Evolutionary conservation across 306 rosid species (phyloP), one percentile per base, ranked within the genome.

Genomic region (Vicia sativa): DNA sequence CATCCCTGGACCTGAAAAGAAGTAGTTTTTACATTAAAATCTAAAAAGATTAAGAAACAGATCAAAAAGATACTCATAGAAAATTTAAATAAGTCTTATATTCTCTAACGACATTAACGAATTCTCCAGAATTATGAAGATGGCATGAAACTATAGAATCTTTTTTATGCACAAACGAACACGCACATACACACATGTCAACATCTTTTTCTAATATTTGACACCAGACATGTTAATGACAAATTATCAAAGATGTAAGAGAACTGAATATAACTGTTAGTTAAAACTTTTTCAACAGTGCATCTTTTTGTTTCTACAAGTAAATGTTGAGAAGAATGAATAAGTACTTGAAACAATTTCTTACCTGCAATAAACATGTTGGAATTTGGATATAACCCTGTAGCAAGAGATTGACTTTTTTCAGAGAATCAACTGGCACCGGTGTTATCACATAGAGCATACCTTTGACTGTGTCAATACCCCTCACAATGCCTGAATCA

Each of bases 381-480:
- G 98, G 98, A 86, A 93, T 86, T 79, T 88, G 91, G 62, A 93
- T 79, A 74, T 62, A 84, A 28, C 97, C 96, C 84, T 85, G 96
- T 62, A 90, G 79, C 64, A 93, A 74, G 57, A 90, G 84, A 82
- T 90, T 79, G 28, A 90, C 96, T 55, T 83, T 90, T 71, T 83
- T 93, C 76, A 93, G 77, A 72, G 90, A 75, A 81, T 67, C 83
- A 49, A 68, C 87, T n/a, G 87, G 89, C 53, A 90, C 90, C 5
- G 98, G 97, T 58, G 98, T 86, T 59, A 93, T 86, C 75, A 90
- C 85, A 77, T 82, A 86, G 56, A 93, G 82, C 67, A 88, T 46
- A 53, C 95, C 90, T 83, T 87, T 90, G 43, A 48, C 18, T 6
- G 86, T 80, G 82, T 93, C 98, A 26, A 93, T 75, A 71, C 90